A percentile compares a stretch with the other conserved stretches of the same genome.
Evolutionary conservation across 495 filamentous ascomycete genomes (phyloP).

Genomic region (Barbatosphaeria neglecta): DNA sequence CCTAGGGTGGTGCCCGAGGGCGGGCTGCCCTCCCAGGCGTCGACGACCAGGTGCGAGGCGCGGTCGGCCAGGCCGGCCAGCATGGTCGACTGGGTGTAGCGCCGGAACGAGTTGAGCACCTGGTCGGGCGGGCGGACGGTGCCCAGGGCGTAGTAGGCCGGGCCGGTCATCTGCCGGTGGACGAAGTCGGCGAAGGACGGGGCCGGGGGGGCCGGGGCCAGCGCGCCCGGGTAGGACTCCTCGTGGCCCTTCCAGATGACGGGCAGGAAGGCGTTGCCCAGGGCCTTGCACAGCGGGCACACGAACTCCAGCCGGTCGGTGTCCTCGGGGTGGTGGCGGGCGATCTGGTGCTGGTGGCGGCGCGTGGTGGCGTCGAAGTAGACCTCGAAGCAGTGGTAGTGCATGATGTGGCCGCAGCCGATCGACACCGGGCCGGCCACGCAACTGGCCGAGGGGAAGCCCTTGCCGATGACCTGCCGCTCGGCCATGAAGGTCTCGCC

Average conservation of each 20-base stretch:
- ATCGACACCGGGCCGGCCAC: conserved; percentile 73
- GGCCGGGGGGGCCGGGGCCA: conserved; percentile 45
- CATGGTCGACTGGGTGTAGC: conserved; percentile 56
- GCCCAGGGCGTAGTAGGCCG: conserved; percentile 22
- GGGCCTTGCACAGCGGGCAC: conserved; percentile 94
- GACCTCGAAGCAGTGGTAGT: conserved; percentile 87
- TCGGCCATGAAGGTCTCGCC: conserved; percentile 61
- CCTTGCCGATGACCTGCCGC: conserved; percentile 75
- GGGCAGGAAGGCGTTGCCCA: conserved; percentile 90
- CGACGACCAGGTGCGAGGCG: conserved; percentile 17
- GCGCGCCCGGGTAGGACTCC: conserved; percentile 58
- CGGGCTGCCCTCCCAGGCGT: conserved; percentile 20
- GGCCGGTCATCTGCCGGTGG: conserved; percentile 25
- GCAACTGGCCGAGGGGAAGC: conserved; percentile 59
- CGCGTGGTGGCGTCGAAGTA: conserved; percentile 73
- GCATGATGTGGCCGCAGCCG: conserved; percentile 97
- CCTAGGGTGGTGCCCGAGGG: conserved; percentile 14
- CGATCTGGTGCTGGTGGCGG: conserved; percentile 82
- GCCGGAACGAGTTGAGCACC: conserved; percentile 48
- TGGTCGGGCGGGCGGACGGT: conserved; percentile 26
- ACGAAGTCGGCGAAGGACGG: conserved; percentile 58
- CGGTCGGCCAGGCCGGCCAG: conserved; percentile 40
- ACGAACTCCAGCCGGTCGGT: conserved; percentile 74
- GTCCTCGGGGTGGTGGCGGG: conserved; percentile 80
- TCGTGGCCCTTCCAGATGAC: conserved; percentile 93